Conservation (phyloP, 495 filamentous ascomycete species). For the Podospora comata region DNA sequence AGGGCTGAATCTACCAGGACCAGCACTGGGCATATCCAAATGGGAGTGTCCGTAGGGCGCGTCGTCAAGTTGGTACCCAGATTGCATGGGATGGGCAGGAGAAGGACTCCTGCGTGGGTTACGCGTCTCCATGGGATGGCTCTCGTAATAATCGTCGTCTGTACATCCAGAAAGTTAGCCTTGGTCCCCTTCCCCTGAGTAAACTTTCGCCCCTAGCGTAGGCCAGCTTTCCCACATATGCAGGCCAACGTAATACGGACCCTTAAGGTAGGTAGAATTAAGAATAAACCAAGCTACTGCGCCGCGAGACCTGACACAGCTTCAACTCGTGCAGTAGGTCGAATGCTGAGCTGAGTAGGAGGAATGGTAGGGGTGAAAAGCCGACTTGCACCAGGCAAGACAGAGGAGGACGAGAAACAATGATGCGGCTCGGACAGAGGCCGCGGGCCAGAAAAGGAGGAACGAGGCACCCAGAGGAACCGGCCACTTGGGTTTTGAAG, state of each 20-base stretch:
- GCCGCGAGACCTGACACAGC: conserved; percentile 21
- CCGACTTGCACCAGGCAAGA: conserved; percentile 35
- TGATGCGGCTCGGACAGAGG: conserved; percentile 14
- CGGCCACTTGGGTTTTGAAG: conserved; percentile 21
- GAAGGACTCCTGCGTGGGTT: conserved; percentile 55
- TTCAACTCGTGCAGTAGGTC: background rate
- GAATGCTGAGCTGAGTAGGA: conserved; percentile 4
- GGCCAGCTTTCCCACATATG: background rate
- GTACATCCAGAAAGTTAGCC: conserved; percentile 30
- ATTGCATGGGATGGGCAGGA: conserved; percentile 51
- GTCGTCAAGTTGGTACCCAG: conserved; percentile 71
- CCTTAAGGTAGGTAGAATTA: conserved; percentile 18
- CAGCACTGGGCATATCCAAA: conserved; percentile 62
- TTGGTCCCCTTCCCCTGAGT: background rate
- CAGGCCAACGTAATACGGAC: conserved; percentile 20
- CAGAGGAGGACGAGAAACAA: conserved; percentile 20
- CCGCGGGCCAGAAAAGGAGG: conserved; percentile 9
- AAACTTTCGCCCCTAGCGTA: background rate
- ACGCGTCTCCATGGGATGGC: conserved; percentile 52
- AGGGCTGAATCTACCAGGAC: conserved; percentile 45
- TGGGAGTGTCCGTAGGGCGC: conserved; percentile 55
- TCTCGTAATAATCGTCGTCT: conserved; percentile 63
- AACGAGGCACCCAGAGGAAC: conserved; percentile 11
- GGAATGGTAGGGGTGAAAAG: conserved; percentile 7
- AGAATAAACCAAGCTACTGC: conserved; percentile 19